These are phyloP conservation scores for Xylaria grammica DNA, from an alignment of 495 filamentous ascomycete genomes.

Conservation along the genomic window DNA sequence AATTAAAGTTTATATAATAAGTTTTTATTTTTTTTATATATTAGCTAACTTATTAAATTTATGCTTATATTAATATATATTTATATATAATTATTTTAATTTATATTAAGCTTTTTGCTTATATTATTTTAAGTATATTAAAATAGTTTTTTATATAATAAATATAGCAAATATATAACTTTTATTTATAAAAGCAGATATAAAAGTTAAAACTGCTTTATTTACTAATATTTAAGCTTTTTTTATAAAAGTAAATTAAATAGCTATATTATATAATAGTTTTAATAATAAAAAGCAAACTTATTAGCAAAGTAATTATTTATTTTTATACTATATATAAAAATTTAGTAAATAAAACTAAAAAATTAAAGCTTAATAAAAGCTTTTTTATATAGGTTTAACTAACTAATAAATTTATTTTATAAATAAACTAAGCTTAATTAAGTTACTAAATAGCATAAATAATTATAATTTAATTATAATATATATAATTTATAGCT, in stretches of 20 bases:
- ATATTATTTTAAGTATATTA: no score
- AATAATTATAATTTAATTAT: background rate
- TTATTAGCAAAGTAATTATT: background rate
- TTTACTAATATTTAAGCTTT: background rate
- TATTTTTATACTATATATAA: background rate
- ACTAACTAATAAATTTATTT: background rate
- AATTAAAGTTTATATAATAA: no score
- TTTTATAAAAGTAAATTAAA: background rate
- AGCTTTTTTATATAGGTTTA: constrained; percentile 1
- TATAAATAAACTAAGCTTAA: background rate
- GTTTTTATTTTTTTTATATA: no score
- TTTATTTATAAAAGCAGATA: background rate
- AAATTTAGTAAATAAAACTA: background rate
- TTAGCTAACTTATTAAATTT: no score
- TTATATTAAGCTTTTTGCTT: no score
- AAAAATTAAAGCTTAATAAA: background rate
- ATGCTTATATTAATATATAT: no score
- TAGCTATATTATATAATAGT: background rate
- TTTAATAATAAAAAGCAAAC: background rate
- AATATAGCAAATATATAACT: background rate
- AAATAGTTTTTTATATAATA: constrained; percentile 8
- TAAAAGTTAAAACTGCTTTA: background rate
- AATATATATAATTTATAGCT: background rate
- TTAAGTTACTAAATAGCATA: background rate
- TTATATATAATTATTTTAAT: no score